A percentile compares a stretch with the other conserved stretches of the same genome.
Evolutionary conservation across 495 filamentous ascomycete species (phyloP).

Genomic region (Xylaria castorea): DNA sequence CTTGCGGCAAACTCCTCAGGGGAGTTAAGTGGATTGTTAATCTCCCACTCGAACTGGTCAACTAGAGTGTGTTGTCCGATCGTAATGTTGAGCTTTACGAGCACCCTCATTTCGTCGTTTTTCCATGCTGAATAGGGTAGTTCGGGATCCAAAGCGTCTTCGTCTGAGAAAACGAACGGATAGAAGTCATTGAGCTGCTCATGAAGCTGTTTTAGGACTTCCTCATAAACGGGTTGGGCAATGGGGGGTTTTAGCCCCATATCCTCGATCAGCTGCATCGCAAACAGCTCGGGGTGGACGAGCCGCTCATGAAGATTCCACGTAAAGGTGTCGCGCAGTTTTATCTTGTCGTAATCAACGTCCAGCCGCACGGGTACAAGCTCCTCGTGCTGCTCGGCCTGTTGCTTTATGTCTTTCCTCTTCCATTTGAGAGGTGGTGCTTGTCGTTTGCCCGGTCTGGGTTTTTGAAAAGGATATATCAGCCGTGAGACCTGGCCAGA

Average conservation of each 20-base stretch:
- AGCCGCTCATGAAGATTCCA: constrained; percentile 96
- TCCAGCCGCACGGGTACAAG: constrained; percentile 90
- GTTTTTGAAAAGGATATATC: constrained; percentile 76
- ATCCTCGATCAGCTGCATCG: constrained; percentile 89
- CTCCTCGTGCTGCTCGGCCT: constrained; percentile 89
- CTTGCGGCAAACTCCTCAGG: constrained; percentile 91
- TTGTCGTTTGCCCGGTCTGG: constrained; percentile 74
- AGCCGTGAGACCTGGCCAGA: constrained; percentile 58
- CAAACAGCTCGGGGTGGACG: constrained; percentile 78
- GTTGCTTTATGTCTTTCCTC: constrained; percentile 78
- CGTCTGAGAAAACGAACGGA: constrained; percentile 85
- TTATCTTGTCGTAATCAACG: constrained; percentile 94
- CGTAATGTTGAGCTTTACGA: constrained; percentile 95
- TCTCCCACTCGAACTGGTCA: constrained; percentile 99
- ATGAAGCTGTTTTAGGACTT: constrained; percentile 78
- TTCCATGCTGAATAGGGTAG: constrained; percentile 94
- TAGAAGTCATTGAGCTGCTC: constrained; percentile 94
- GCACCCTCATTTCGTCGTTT: constrained; percentile 97
- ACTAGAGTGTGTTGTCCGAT: constrained; percentile 94
- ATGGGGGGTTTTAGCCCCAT: constrained; percentile 72
- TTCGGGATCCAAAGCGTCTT: constrained; percentile 88
- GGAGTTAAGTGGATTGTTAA: constrained; percentile 91
- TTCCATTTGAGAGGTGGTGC: constrained; percentile 72
- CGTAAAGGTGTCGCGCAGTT: constrained; percentile 96
- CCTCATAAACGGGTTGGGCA: constrained; percentile 74